Conservation (phyloP, 2,329 filamentous ascomycete species). For the Xylaria multiplex region DNA sequence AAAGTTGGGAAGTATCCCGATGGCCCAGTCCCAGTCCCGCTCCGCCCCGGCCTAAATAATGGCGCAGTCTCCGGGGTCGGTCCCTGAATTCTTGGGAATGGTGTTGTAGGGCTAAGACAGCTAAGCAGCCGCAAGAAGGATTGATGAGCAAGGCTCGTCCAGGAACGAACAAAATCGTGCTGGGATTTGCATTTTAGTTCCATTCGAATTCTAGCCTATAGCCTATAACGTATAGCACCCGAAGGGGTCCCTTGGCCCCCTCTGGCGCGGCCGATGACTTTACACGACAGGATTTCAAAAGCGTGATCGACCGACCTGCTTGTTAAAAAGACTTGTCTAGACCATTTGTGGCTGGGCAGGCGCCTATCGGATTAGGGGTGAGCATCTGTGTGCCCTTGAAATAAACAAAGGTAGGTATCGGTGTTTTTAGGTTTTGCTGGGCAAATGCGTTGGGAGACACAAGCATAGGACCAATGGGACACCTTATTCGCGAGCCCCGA, state of each 20-base stretch:
- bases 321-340: constrained; percentile 45
- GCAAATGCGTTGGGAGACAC: constrained; percentile 33
- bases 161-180: constrained; percentile 19
- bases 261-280: constrained; percentile 25
- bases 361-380: constrained; percentile 35
- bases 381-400: constrained; percentile 30
- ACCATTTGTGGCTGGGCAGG: constrained; percentile 49
- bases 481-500: constrained; percentile 43
- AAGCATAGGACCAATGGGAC: constrained; percentile 39
- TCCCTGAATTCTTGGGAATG: constrained; percentile 37
- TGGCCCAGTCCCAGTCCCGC: constrained; percentile 36
- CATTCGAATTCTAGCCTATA: constrained; percentile 1
- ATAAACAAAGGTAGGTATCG: constrained; percentile 25
- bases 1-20: constrained; percentile 12
- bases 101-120: constrained; percentile 35
- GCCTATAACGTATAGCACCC: constrained; percentile 8
- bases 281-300: constrained; percentile 32
- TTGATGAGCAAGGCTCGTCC: constrained; percentile 29
- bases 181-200: constrained; percentile 17
- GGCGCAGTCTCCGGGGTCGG: constrained; percentile 30
- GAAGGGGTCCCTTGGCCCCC: constrained; percentile 1
- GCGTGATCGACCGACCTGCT: constrained; percentile 38
- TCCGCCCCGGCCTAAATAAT: constrained; percentile 41
- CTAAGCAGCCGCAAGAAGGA: constrained; percentile 23
- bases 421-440: constrained; percentile 31